phyloP scores from a whole-genome alignment of 768 basidiomycete genomes.

The Phlebiopsis flavidoalba region DNA sequence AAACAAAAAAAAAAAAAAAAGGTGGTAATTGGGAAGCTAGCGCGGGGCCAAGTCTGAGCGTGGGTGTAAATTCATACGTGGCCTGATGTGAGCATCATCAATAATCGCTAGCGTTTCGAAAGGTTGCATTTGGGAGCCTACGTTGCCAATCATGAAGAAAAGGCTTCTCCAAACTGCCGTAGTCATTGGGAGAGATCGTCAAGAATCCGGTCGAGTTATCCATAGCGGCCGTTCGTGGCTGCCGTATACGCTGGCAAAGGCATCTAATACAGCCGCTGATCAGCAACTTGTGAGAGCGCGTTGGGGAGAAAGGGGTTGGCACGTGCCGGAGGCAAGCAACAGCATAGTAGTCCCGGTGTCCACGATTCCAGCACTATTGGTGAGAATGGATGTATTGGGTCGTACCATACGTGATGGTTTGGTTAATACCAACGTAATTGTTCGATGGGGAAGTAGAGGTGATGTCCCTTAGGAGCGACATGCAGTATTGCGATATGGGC shows the following conservation, averaged over 20 bases:
- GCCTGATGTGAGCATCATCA: conserved; percentile 14
- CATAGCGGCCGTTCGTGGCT: conserved; percentile 12
- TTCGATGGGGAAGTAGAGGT: conserved; percentile 4
- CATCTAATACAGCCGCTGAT: conserved; percentile 12
- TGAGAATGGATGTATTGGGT: conserved; percentile 13
- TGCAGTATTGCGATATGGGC: too few species aligned
- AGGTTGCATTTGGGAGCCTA: neutral
- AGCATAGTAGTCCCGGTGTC: conserved; percentile 29
- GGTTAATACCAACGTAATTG: conserved; percentile 10
- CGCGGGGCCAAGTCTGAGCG: conserved; percentile 25
- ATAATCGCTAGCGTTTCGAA: neutral
- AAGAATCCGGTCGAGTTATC: conserved; percentile 16
- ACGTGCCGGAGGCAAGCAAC: conserved; percentile 17
- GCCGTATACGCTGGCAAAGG: conserved; percentile 19
- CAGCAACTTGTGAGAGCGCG: neutral
- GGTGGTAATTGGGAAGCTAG: neutral
- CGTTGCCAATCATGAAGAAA: conserved; percentile 17
- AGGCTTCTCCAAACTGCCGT: conserved; percentile 16
- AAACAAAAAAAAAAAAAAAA: too few species aligned
- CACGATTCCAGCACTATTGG: conserved; percentile 20
- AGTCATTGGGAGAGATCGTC: conserved; percentile 15
- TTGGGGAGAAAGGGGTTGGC: neutral
- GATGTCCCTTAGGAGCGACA: neutral
- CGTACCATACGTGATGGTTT: conserved; percentile 11
- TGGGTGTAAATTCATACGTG: conserved; percentile 34